Conservation (phyloP, 495 filamentous ascomycete genomes). For the Cetradonia linearis region DNA sequence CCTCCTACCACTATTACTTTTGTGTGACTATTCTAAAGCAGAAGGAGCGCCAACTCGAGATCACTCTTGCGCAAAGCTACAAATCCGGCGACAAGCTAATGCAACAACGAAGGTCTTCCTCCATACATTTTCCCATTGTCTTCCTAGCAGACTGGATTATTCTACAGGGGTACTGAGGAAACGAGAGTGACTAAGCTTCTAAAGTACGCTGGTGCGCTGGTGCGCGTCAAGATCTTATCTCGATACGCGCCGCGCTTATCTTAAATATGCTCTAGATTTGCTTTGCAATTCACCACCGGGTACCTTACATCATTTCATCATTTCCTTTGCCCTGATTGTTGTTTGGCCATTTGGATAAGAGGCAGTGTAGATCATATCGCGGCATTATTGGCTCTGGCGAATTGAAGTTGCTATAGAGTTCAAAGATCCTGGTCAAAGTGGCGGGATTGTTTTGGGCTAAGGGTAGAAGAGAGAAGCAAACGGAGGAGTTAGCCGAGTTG, state of each 20-base stretch:
- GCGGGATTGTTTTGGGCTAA: constrained; percentile 17
- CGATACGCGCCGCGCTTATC: constrained; percentile 1
- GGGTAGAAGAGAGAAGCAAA: neutral
- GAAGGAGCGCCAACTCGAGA: no score
- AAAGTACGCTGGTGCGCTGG: neutral
- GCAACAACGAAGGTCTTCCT: no score
- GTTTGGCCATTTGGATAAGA: neutral
- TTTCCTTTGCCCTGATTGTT: neutral
- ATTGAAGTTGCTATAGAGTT: neutral
- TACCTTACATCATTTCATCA: neutral
- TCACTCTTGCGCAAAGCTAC: no score
- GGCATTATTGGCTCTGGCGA: neutral
- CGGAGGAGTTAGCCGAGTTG: neutral
- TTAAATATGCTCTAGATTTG: neutral
- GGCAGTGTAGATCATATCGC: neutral
- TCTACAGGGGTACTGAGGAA: no score
- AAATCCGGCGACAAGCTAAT: no score
- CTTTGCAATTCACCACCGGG: neutral
- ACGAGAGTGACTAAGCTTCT: no score
- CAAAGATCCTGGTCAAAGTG: constrained; percentile 7
- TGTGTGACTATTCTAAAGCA: no score
- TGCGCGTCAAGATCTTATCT: constrained; percentile 3
- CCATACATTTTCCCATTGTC: no score
- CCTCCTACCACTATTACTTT: no score
- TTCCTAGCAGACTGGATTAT: no score